A percentile compares a stretch with the other conserved stretches of the same genome.
phyloP scores from a whole-genome alignment of 352 stramenopile genomes.

The Globisporangium camurandrum region DNA sequence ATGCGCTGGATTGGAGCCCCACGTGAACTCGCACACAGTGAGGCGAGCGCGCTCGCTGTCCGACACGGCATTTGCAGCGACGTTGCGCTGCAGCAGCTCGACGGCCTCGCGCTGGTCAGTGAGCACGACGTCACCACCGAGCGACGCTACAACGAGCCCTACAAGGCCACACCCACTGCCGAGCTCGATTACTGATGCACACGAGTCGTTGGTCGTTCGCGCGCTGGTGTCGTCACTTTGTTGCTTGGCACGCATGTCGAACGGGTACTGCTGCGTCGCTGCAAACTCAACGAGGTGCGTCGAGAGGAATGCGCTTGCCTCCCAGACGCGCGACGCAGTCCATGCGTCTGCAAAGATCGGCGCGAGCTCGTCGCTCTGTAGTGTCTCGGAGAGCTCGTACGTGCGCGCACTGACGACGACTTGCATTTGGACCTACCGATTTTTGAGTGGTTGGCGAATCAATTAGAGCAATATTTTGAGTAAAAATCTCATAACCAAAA shows the following conservation, averaged over 20 bases:
- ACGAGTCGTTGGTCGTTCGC: neutral
- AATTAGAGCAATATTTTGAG: too few relatives aligned
- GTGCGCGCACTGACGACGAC: conserved; percentile 34
- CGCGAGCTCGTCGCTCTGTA: conserved; percentile 56
- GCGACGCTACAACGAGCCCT: conserved; percentile 48
- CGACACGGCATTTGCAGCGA: conserved; percentile 34
- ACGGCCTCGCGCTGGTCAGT: conserved; percentile 67
- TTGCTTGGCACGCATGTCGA: conserved; percentile 1
- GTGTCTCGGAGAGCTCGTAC: conserved; percentile 73
- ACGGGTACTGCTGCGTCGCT: conserved; percentile 7
- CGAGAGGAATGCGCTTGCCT: conserved; percentile 59
- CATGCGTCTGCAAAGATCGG: conserved; percentile 80
- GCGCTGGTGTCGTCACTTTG: too few relatives aligned
- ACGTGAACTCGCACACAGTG: conserved; percentile 48
- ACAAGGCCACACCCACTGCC: conserved; percentile 73
- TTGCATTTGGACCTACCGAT: too few relatives aligned
- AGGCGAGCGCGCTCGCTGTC: conserved; percentile 28
- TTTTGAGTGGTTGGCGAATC: too few relatives aligned
- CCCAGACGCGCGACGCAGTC: conserved; percentile 74
- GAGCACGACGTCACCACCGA: conserved; percentile 62
- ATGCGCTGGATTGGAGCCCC: conserved; percentile 29
- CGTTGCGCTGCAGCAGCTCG: conserved; percentile 58
- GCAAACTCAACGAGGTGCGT: conserved; percentile 44
- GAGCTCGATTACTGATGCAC: conserved; percentile 53
- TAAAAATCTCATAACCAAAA: too few relatives aligned